Conservation (phyloP, 768 basidiomycete genomes). For the Auricularia auricula-judae region DNA sequence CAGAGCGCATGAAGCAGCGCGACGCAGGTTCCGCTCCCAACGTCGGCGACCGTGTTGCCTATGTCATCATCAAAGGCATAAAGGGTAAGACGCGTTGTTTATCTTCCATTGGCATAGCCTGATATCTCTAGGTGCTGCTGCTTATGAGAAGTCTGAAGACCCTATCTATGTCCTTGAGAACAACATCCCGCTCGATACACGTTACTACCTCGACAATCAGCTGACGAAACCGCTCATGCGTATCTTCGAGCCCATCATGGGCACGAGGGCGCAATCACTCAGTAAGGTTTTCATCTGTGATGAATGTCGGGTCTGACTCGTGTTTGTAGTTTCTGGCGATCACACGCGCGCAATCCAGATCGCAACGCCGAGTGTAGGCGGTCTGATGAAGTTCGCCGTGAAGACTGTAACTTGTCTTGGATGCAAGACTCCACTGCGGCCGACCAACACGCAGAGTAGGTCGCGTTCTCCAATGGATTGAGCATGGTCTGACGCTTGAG, state of each 20-base stretch:
- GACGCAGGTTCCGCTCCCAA: slow-evolving; percentile 96
- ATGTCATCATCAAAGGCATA: slow-evolving; percentile 94
- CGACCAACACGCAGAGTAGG: slow-evolving; percentile 66
- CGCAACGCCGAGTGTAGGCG: slow-evolving; percentile 91
- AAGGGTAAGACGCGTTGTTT: slow-evolving; percentile 34
- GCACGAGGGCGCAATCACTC: slow-evolving; percentile 78
- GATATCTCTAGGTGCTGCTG: slow-evolving; percentile 51
- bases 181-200: slow-evolving; percentile 95
- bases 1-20: slow-evolving; percentile 89
- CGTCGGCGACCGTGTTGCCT: slow-evolving; percentile 97
- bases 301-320: not conserved
- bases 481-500: too few relatives aligned
- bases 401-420: slow-evolving; percentile 92
- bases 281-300: slow-evolving; percentile 34
- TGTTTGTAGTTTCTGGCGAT: slow-evolving; percentile 72
- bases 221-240: slow-evolving; percentile 93
- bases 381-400: slow-evolving; percentile 94
- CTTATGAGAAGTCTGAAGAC: slow-evolving; percentile 98
- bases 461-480: not conserved
- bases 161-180: slow-evolving; percentile 96
- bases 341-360: slow-evolving; percentile 94
- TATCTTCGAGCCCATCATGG: slow-evolving; percentile 96
- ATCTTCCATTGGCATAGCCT: too few relatives aligned
- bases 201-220: slow-evolving; percentile 97
- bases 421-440: slow-evolving; percentile 80